Base-by-base conservation (phyloP, 305 asterid species). In the Plantago coronopus region DNA sequence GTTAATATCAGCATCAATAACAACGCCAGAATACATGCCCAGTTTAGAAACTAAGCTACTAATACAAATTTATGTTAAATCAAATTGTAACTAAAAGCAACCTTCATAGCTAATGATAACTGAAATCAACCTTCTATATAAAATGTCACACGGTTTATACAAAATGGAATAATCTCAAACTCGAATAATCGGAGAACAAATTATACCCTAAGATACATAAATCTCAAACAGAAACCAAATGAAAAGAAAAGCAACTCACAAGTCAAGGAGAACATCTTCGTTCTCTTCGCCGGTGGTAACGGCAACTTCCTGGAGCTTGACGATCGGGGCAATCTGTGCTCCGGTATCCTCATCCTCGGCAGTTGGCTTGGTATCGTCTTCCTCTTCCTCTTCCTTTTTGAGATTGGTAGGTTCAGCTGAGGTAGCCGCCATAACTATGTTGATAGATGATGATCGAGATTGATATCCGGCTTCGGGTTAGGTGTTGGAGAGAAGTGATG, bases 321-420 rank as follows among this genome's bases (percentile, higher is more conserved):
- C 78, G 73, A 82, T 82, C 71, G 88, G 88, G 29, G 83, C 83
- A 16, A 79, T 57, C 72, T 81, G 85, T 25, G 88, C 88, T 47
- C 88, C 88, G 45, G 85, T 82, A 27, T 82, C 88, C 61, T 82
- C 88, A 17, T 82, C 88, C 12, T 82, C 88, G 0, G 74, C 85
- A 3, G 78, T 5, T 22, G 87, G 78, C 69, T 61, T 74, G 3
- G 78, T 69, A 22, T 74, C 81, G 13, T 76, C 79, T 27, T 79
- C 81, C n/a, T 76, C 83, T 4, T 78, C 85, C 9, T 81, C 83
- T 50, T 73, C 84, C 53, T 64, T 66, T 57, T 74, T 76, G 51
- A 64, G 31, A 57, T 12, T 22, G 0, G 73, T 74, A 23, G 85
- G 80, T 61, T 80, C 85, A 12, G 73, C 47, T 29, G 75, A 51